These are phyloP conservation scores for Aspergillus ruber DNA, from an alignment of 2,329 filamentous ascomycete species.

Conservation along the genomic window DNA sequence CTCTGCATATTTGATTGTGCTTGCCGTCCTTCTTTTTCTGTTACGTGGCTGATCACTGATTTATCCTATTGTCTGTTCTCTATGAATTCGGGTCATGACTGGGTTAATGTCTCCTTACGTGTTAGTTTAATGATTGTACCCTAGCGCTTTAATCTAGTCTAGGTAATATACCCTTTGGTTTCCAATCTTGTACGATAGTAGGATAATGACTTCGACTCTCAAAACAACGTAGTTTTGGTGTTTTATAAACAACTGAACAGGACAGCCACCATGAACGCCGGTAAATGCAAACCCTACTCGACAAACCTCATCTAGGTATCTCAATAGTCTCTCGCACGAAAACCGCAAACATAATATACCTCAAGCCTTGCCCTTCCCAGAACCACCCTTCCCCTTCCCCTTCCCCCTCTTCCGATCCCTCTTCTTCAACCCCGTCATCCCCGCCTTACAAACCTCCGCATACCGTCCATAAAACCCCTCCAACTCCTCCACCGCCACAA, in stretches of 20 bases:
- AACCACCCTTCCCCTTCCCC: conserved; percentile 53
- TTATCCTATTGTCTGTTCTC: neutral
- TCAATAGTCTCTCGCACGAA: too few species aligned
- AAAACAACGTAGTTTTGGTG: too few species aligned
- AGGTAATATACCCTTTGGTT: neutral
- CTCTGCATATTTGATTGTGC: too few species aligned
- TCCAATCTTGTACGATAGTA: neutral
- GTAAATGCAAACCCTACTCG: too few species aligned
- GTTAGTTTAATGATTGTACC: neutral
- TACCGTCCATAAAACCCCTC: conserved; percentile 78
- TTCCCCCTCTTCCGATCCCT: conserved; percentile 77
- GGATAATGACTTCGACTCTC: too few species aligned
- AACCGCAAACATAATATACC: neutral
- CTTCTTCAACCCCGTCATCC: conserved; percentile 87
- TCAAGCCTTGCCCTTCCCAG: conserved; percentile 30
- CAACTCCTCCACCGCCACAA: conserved; percentile 69
- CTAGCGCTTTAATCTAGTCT: neutral
- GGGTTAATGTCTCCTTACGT: too few species aligned
- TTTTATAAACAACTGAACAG: neutral
- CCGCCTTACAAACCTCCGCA: conserved; percentile 82
- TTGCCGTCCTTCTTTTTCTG: too few species aligned
- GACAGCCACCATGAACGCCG: neutral
- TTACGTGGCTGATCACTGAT: neutral
- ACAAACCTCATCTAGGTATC: too few species aligned
- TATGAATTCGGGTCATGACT: neutral